A percentile compares a stretch with the other conserved stretches of the same genome.
These are phyloP conservation scores for Immersiporthe knoxdaviesiana DNA, from an alignment of 2,329 filamentous ascomycete genomes.

Conservation along the genomic window DNA sequence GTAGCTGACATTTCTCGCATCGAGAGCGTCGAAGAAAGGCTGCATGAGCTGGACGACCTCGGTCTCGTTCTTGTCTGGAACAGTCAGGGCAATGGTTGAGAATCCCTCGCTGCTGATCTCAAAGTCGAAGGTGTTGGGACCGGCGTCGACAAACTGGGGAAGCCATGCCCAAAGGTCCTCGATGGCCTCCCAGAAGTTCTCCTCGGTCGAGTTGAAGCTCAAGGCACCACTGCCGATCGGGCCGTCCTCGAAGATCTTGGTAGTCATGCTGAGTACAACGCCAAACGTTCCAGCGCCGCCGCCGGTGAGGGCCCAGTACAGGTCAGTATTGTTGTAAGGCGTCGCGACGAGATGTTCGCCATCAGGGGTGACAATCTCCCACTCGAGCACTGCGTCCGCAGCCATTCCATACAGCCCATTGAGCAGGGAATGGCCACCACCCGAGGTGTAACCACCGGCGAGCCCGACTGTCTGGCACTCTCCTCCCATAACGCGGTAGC, in stretches of 20 bases:
- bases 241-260: conserved; percentile 47
- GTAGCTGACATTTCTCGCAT: background rate
- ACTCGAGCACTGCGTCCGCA: background rate
- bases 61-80: background rate
- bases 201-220: background rate
- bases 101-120: background rate
- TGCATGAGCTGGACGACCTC: background rate
- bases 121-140: background rate
- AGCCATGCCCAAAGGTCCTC: background rate
- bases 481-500: conserved; percentile 50
- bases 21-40: background rate
- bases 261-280: conserved; percentile 54
- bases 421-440: conserved; percentile 57
- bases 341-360: background rate
- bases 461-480: conserved; percentile 54
- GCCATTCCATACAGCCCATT: conserved; percentile 41
- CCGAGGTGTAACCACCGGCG: conserved; percentile 58
- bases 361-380: background rate
- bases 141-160: background rate
- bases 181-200: conserved; percentile 6
- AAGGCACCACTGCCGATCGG: background rate
- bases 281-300: conserved; percentile 58
- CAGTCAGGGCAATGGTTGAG: background rate
- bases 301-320: conserved; percentile 60
- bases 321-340: conserved; percentile 43